phyloP scores from a whole-genome alignment of 2,329 filamentous ascomycete species.

The Colletotrichum liaoningense region DNA sequence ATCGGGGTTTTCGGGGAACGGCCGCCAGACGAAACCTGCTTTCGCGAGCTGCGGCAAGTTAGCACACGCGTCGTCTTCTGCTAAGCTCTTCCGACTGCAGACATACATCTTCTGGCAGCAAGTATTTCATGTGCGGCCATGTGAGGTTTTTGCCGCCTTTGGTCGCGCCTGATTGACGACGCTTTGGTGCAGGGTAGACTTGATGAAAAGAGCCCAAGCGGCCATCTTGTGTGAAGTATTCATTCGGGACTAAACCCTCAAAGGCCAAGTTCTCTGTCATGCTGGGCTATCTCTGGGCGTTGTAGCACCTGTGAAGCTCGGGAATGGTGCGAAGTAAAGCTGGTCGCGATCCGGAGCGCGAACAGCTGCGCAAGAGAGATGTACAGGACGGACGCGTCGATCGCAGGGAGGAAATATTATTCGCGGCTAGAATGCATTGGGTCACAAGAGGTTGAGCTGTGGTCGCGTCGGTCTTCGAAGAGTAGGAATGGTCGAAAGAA shows the following conservation, averaged over 20 bases:
- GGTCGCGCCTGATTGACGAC: slow-evolving; percentile 75
- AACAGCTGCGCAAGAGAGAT: slow-evolving; percentile 1
- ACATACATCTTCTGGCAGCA: slow-evolving; percentile 70
- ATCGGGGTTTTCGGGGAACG: slow-evolving; percentile 79
- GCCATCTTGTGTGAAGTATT: slow-evolving; percentile 75
- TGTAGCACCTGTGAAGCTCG: not conserved
- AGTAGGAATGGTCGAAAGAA: slow-evolving; percentile 19
- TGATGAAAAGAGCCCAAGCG: slow-evolving; percentile 84
- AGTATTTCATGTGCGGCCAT: slow-evolving; percentile 81
- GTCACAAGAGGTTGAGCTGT: not conserved
- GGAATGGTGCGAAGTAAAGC: not conserved
- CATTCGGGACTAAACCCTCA: slow-evolving; percentile 42
- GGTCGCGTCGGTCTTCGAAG: not conserved
- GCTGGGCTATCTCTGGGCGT: not conserved
- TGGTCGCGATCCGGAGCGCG: slow-evolving; percentile 18
- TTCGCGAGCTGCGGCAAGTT: slow-evolving; percentile 75
- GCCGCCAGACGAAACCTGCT: slow-evolving; percentile 92
- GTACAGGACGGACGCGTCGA: slow-evolving; percentile 24
- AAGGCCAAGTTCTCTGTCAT: slow-evolving; percentile 30
- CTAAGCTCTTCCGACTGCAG: slow-evolving; percentile 15
- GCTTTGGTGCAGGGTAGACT: slow-evolving; percentile 71
- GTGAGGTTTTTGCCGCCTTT: slow-evolving; percentile 67
- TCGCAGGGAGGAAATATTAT: slow-evolving; percentile 29
- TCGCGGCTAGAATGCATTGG: slow-evolving; percentile 33
- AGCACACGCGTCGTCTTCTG: slow-evolving; percentile 22